Base-by-base conservation (phyloP, 768 basidiomycete genomes). In the Pholiota conissans region DNA sequence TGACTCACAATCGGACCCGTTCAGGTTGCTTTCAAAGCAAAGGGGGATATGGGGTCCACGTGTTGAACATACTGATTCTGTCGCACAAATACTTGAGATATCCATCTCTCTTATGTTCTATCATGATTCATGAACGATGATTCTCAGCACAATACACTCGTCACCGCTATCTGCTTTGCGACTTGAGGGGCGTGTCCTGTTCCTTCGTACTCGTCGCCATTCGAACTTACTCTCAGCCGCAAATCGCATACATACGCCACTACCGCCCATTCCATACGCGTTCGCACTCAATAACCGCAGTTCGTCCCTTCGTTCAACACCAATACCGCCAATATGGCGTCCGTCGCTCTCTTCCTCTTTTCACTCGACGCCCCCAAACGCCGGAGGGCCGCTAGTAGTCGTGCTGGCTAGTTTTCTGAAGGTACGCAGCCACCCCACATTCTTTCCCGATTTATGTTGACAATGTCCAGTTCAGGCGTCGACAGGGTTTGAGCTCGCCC, bases 401-500 rank as follows among this genome's bases (percentile, higher is more conserved):
- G 34, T 89, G n/a, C 72, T 87, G n/a, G 82, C 78, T 6, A 69
- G 73, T 27, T 56, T 86, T 18, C 73, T 92, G 60, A 92, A 92
- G 82, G 90, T 86, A 68, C 26, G 48, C 26, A 28, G 24, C 5
- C 16, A 37, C 65, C 72, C 51, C 40, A 26, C 18, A 2, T 27
- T 16, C 20, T 47, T 42, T 30, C 8, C 24, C 11, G 18, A n/a
- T 46, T 30, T 30, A 32, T 32, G 14, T 35, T 30, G 2, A 32
- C 20, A 14, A 29, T 27, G 18, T 55, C 26, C 27, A 49, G 20
- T 35, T 8, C 61, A 94, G 92, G 79, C 88, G 1, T 91, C 91
- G 3, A 80, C 84, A n/a, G 81, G 86, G 0, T 75, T 94, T 49
- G 86, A 89, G 65, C 39, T 88, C n/a, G 83, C 84, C 14, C 82